Base-by-base conservation (phyloP, 768 basidiomycete genomes). In the Auricularia sp. region DNA sequence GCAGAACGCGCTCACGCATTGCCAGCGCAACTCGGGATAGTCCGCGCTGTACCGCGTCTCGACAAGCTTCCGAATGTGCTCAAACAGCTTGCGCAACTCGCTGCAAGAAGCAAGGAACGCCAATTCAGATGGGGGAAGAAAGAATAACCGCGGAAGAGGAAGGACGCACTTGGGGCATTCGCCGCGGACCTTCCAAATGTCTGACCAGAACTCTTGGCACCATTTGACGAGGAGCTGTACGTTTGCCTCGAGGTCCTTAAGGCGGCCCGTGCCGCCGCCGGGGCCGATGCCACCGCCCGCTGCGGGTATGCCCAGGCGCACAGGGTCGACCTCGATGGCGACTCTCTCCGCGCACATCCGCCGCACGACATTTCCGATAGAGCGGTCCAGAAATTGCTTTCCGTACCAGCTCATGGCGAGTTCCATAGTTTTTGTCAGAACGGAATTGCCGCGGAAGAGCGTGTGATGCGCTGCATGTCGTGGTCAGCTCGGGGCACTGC, bases 1-100 rank as follows among this genome's bases (percentile, higher is more conserved):
- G 72, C 89, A 85, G 72, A 95, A 94, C 1, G 93, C 92, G 42
- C 89, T 91, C 54, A 95, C 89, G 69, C 88, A 86, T 72, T 93
- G 92, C 82, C 84, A 86, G 39, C 85, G 89, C 37, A 92, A 75
- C 14, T 80, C 81, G 7, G 80, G 77, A 10, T 74, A 67, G 8
- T 68, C 68, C 24, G 77, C 74, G 7, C 34, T 68, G 62, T 68
- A 70, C 18, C 65, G 62, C 65, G 79, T 78, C 72, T 92, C 90
- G 1, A 93, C 90, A 61, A 92, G 78, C 63, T 79, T 79, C 18
- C 91, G 84, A 54, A 92, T 83, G 54, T 84, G 85, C 69, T 81
- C 78, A 67, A 93, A 90, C 33, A 92, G 74, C 64, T 72, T 76
- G 54, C 89, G 83, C 76, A 93, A 81, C 70, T 92, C 92, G 56